Evolutionary conservation across 768 basidiomycete genomes (phyloP), one percentile per base, ranked within the genome.

Genomic region (Rhizopogon vesiculosus): DNA sequence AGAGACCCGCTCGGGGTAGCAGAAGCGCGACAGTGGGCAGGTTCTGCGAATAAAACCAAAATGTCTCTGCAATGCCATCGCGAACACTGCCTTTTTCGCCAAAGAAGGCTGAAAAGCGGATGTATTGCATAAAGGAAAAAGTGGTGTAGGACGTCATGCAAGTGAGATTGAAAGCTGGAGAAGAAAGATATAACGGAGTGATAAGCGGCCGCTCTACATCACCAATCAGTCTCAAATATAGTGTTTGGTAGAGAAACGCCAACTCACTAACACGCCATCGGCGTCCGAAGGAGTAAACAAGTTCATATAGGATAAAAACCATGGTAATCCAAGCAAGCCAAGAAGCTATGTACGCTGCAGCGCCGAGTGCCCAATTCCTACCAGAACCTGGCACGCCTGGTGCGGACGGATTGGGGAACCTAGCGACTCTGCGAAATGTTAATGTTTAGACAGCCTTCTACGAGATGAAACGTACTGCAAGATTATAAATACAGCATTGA

Each of bases 31-130:
- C 83, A 0, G 89, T 91, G 5, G 93, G 87, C 38, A 87, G 67
- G 65, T 93, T 92, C 74, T 96, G 93, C 1, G 92, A 84, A 61
- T 90, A 89, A 64, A 83, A 84, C 76, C 84, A 90, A 66, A 81
- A 90, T 13, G 86, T 86, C 72, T 96, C 93, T n/a, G 93, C 88
- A 43, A 93, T 72, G 54, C 79, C 79, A 58, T 84, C 79, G 45
- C 75, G 74, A 55, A 78, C 56, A 62, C 77, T 72, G 54, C 77
- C 80, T 43, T 72, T 73, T 60, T 83, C 77, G 35, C 75, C 73
- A 33, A 76, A 69, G 66, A 88, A 87, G 35, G 91, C 88, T 28
- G 85, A 81, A 58, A 76, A 75, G 42, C 92, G 87, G 60, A 94
- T 76, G 69, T 93, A 81, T 56, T 86, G 83, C 61, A 94, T 75